Percentiles rank a stretch among this genome's conserved stretches.
Conservation (phyloP, 768 basidiomycete species). For the Phlebiopsis flavidoalba region DNA sequence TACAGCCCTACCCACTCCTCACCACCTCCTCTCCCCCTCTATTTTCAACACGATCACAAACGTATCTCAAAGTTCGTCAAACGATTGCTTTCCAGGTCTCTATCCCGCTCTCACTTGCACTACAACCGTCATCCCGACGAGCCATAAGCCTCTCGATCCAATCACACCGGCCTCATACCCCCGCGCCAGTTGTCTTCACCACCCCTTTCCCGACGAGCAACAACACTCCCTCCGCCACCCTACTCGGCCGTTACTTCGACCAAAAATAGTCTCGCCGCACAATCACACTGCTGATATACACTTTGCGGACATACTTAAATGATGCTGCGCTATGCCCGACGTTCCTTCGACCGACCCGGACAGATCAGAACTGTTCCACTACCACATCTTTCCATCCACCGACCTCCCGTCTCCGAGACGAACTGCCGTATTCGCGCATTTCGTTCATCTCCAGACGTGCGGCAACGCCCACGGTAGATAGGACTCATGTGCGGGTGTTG, state of each 20-base stretch:
- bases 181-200: background rate
- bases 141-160: background rate
- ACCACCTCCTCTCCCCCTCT: background rate
- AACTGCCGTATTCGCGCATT: slow-evolving; percentile 55
- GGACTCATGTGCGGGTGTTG: slow-evolving; percentile 51
- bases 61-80: background rate
- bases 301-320: background rate
- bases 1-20: too few species aligned
- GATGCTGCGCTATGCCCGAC: background rate
- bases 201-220: background rate
- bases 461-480: slow-evolving; percentile 36
- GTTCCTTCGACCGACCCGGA: slow-evolving; percentile 46
- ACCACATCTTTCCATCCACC: slow-evolving; percentile 48
- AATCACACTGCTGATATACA: too few species aligned
- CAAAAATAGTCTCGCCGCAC: too few species aligned
- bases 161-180: background rate
- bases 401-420: slow-evolving; percentile 34
- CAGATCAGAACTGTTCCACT: slow-evolving; percentile 67
- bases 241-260: too few species aligned
- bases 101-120: background rate
- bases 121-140: background rate
- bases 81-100: background rate
- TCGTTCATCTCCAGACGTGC: slow-evolving; percentile 57
- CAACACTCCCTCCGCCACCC: too few species aligned
- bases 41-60: too few species aligned